phyloP scores from a whole-genome alignment of 495 filamentous ascomycete species.

The Daldinia loculata region DNA sequence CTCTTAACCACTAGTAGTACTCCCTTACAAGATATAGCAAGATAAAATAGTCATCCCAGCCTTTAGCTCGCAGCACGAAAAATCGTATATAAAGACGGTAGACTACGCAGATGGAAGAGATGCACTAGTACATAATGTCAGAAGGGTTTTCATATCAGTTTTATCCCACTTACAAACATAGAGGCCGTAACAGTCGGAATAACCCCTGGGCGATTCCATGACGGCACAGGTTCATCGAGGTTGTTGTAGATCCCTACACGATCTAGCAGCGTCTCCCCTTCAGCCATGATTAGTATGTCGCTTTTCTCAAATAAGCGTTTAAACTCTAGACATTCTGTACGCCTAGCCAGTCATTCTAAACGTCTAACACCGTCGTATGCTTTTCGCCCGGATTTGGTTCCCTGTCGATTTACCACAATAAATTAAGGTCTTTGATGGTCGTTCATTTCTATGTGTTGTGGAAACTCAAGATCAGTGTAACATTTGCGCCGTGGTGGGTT shows the following conservation, averaged over 20 bases:
- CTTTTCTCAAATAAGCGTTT: neutral
- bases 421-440: neutral
- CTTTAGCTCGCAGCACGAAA: slow-evolving; percentile 37
- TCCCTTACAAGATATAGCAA: slow-evolving; percentile 44
- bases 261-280: slow-evolving; percentile 17
- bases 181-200: slow-evolving; percentile 13
- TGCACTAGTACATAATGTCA: slow-evolving; percentile 26
- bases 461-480: neutral
- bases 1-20: neutral
- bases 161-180: slow-evolving; percentile 17
- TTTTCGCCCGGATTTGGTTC: too few relatives aligned
- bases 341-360: neutral
- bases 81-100: slow-evolving; percentile 44
- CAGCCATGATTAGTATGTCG: slow-evolving; percentile 9
- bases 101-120: slow-evolving; percentile 46
- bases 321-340: neutral
- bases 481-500: neutral
- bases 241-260: slow-evolving; percentile 41
- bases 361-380: neutral
- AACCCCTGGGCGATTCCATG: slow-evolving; percentile 36
- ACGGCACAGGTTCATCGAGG: slow-evolving; percentile 41
- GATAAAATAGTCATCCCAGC: slow-evolving; percentile 47
- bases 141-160: neutral
- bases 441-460: neutral
- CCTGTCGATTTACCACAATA: neutral